These are phyloP conservation scores for Laguncularia racemosa DNA, from an alignment of 345 rosid genomes.

Conservation along the genomic window DNA sequence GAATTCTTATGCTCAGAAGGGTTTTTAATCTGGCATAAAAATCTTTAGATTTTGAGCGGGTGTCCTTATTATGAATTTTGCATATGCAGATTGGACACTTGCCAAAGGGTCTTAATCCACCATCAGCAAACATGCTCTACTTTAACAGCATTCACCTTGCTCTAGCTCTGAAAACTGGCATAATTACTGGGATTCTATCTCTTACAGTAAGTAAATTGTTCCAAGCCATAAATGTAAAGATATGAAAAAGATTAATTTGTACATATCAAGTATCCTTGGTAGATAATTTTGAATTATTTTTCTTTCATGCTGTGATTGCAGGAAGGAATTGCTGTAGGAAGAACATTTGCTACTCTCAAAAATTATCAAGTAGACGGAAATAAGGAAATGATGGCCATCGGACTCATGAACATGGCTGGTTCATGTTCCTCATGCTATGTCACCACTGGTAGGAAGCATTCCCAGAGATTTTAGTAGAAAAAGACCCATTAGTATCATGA, in stretches of 20 bases:
- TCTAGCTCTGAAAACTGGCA: constrained; percentile 77
- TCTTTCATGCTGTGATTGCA: constrained; percentile 11
- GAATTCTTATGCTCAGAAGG: constrained; percentile 1
- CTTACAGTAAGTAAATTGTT: constrained; percentile 62
- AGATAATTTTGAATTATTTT: not conserved
- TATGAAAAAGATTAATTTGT: no score
- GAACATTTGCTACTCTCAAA: constrained; percentile 80
- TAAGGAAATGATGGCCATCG: constrained; percentile 99
- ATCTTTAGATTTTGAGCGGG: not conserved
- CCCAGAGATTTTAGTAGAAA: not conserved
- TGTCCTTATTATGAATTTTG: not conserved
- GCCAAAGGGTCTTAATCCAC: constrained; percentile 93
- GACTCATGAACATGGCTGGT: constrained; percentile 93
- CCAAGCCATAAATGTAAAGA: no score
- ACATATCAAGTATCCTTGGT: not conserved
- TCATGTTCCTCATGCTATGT: constrained; percentile 90
- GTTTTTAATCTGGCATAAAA: not conserved
- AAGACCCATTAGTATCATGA: no score
- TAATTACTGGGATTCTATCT: constrained; percentile 78
- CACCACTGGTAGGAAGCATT: constrained; percentile 51
- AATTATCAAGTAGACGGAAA: constrained; percentile 94
- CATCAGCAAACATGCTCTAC: constrained; percentile 73
- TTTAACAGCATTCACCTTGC: constrained; percentile 53
- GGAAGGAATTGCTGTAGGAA: constrained; percentile 99
- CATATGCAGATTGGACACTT: constrained; percentile 72